Conservation (phyloP, 2,329 filamentous ascomycete genomes). For the Nectriaceae sp. region DNA sequence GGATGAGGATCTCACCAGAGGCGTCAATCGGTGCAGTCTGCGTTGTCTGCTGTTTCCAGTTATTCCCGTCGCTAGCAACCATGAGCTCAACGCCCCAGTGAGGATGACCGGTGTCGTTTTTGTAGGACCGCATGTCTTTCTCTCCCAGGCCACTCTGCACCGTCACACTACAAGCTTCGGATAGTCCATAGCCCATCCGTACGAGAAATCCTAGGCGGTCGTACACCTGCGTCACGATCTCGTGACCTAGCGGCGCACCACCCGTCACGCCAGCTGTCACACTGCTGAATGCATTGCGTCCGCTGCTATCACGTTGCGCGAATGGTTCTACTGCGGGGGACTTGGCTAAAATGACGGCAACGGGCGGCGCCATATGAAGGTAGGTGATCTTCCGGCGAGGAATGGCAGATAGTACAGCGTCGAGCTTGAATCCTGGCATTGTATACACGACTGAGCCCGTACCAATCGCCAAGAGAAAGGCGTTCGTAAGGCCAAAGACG, state of each 20-base stretch:
- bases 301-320: slow-evolving; percentile 44
- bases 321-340: slow-evolving; percentile 66
- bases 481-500: slow-evolving; percentile 60
- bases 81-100: slow-evolving; percentile 70
- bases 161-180: slow-evolving; percentile 67
- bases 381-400: slow-evolving; percentile 65
- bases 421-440: slow-evolving; percentile 71
- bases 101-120: slow-evolving; percentile 64
- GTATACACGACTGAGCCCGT: slow-evolving; percentile 62
- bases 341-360: slow-evolving; percentile 70
- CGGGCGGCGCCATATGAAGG: slow-evolving; percentile 67
- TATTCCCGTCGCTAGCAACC: slow-evolving; percentile 53
- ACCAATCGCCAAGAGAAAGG: slow-evolving; percentile 57
- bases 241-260: slow-evolving; percentile 62
- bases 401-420: slow-evolving; percentile 62
- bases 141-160: slow-evolving; percentile 58
- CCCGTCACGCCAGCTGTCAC: slow-evolving; percentile 58
- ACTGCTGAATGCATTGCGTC: slow-evolving; percentile 57
- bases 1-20: slow-evolving; percentile 66
- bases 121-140: slow-evolving; percentile 43
- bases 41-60: slow-evolving; percentile 31
- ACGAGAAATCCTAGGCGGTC: slow-evolving; percentile 54
- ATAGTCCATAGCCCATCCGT: slow-evolving; percentile 73
- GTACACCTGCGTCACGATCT: slow-evolving; percentile 61
- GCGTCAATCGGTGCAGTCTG: slow-evolving; percentile 46